A percentile compares a stretch with the other conserved stretches of the same genome.
Evolutionary conservation across 2,329 filamentous ascomycete genomes (phyloP).

Genomic region (Alternaria triticimaculans): DNA sequence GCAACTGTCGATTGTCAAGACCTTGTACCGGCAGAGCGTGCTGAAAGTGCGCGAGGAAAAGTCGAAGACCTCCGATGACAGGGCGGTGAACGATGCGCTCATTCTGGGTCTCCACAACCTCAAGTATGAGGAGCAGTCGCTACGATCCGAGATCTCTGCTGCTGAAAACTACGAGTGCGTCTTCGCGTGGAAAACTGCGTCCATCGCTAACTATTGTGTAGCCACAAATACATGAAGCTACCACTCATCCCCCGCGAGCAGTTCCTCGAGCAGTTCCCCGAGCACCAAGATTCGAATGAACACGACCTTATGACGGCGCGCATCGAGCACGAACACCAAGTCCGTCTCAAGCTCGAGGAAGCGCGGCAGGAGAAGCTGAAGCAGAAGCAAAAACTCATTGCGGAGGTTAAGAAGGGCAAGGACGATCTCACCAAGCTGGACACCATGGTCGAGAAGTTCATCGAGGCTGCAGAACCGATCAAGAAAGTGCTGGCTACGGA

Average conservation of each 20-base stretch:
- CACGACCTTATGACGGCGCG: conserved; percentile 86
- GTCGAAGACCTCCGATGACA: conserved; percentile 80
- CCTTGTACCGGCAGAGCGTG: conserved; percentile 81
- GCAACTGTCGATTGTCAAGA: conserved; percentile 65
- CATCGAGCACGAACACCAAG: conserved; percentile 87
- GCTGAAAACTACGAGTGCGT: conserved; percentile 92
- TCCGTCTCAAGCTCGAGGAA: conserved; percentile 84
- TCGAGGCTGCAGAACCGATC: conserved; percentile 89
- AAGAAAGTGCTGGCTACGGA: conserved; percentile 84
- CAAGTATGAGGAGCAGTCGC: conserved; percentile 92
- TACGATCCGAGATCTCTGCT: conserved; percentile 86
- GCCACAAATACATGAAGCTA: conserved; percentile 86
- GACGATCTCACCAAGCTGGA: conserved; percentile 92
- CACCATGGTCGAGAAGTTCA: conserved; percentile 90
- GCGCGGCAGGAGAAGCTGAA: conserved; percentile 70
- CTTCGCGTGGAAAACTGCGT: background rate
- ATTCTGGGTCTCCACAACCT: conserved; percentile 94
- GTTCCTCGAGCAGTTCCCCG: conserved; percentile 77
- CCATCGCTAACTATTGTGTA: conserved; percentile 46
- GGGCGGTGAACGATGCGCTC: conserved; percentile 88
- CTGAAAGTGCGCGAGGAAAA: conserved; percentile 86
- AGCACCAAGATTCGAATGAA: conserved; percentile 74
- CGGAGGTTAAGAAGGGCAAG: conserved; percentile 88
- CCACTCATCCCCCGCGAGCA: conserved; percentile 84
- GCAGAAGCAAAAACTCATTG: conserved; percentile 72